phyloP scores from a whole-genome alignment of 306 rosid genomes.

The Corylus americana region DNA sequence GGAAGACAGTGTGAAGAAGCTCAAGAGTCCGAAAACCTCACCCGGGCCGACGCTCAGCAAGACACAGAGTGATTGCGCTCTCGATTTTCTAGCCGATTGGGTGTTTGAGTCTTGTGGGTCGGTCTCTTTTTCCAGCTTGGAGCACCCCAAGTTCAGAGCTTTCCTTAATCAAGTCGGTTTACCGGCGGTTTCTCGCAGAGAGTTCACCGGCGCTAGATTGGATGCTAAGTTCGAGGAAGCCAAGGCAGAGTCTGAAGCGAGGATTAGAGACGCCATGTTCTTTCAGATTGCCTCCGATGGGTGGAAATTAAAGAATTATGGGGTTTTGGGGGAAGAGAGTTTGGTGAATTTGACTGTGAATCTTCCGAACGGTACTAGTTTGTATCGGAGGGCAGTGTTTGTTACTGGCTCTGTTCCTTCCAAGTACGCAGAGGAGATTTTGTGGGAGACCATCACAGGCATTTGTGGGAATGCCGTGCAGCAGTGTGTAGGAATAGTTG shows the following conservation, averaged over 20 bases:
- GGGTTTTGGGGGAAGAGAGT: slow-evolving; percentile 42
- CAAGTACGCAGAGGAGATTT: slow-evolving; percentile 74
- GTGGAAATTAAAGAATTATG: slow-evolving; percentile 56
- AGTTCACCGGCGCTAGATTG: slow-evolving; percentile 54
- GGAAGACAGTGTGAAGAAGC: slow-evolving; percentile 93
- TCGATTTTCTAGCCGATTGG: slow-evolving; percentile 83
- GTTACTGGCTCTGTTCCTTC: slow-evolving; percentile 70
- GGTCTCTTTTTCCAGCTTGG: slow-evolving; percentile 73
- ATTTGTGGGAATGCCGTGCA: slow-evolving; percentile 73
- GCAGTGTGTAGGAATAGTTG: slow-evolving; percentile 89
- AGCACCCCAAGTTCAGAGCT: slow-evolving; percentile 81
- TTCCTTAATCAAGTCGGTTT: slow-evolving; percentile 80
- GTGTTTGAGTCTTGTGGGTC: slow-evolving; percentile 80
- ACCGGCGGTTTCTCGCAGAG: slow-evolving; percentile 61
- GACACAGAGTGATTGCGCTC: slow-evolving; percentile 62
- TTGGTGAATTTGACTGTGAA: slow-evolving; percentile 77
- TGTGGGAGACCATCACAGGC: slow-evolving; percentile 87
- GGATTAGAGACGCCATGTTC: slow-evolving; percentile 88
- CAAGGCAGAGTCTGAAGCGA: slow-evolving; percentile 70
- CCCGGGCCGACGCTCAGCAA: slow-evolving; percentile 70
- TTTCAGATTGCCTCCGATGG: slow-evolving; percentile 84
- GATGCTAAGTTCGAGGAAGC: slow-evolving; percentile 69
- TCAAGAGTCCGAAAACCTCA: slow-evolving; percentile 88
- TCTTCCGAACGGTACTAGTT: slow-evolving; percentile 89
- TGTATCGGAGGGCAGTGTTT: slow-evolving; percentile 76